Evolutionary conservation across 163 green algal genomes (phyloP), one percentile per base, ranked within the genome.

Genomic region (Chlamydomonas reinhardtii): DNA sequence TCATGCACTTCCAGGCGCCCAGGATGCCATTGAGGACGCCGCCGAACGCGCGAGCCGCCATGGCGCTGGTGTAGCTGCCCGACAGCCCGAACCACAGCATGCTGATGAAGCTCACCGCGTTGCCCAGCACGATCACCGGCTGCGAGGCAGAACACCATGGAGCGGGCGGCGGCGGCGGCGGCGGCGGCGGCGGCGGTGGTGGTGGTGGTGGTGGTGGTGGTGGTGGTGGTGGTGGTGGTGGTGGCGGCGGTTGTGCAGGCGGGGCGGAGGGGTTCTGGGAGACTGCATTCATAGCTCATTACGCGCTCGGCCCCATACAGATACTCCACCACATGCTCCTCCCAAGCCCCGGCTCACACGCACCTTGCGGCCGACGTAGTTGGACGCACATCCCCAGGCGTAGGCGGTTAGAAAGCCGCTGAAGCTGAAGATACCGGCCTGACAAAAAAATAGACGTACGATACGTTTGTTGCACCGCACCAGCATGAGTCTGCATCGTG

Each of bases 21-120:
- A 91, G 87, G 68, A 92, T 88, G 32, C 91, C 91, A 70, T 91
- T 94, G 59, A 90, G 71, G 68, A 91, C 81, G 9, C 91, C 91
- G 22, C 82, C 89, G 16, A 84, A 90, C 22, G 43, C 81, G 1
- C 91, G 56, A 2, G 83, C 76, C 24, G 73, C 69, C 34, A 86
- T 48, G 25, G 91, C 89, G 15, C 31, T 61, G 14, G 15, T 32
- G 54, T 89, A 92, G 75, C 64, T 85, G 54, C 62, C 75, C 5
- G 88, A 75, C 32, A 90, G 66, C 0, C 91, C 89, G 65, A 92
- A 92, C 79, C 89, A 89, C 27, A 92, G 48, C 8, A 93, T 74
- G 15, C 64, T 74, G 12, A 83, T 54, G 27, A 80, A 72, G 9
- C 70, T 88, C 25, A 83, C 83, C 3, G 31, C 62, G 31, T 80